A percentile compares a stretch with the other conserved stretches of the same genome.
phyloP scores from a whole-genome alignment of 306 rosid genomes.

The Parietaria judaica region DNA sequence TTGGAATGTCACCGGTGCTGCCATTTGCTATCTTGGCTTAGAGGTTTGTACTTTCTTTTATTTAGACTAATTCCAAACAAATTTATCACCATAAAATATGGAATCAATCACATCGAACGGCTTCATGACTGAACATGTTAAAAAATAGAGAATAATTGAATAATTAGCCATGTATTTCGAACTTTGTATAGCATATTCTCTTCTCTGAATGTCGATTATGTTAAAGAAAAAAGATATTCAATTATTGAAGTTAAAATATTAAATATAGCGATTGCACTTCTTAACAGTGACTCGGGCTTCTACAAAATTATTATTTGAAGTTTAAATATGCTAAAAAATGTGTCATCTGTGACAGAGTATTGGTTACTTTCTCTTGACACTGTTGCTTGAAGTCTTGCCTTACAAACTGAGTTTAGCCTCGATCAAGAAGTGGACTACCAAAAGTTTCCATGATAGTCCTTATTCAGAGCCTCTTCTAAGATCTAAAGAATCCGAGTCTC shows the following conservation, averaged over 20 bases:
- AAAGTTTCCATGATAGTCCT: constrained; percentile 25
- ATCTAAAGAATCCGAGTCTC: constrained; percentile 31
- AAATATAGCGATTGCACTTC: background rate
- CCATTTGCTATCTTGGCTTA: constrained; percentile 81
- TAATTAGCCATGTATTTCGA: too few relatives aligned
- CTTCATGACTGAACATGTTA: background rate
- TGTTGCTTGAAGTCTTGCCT: constrained; percentile 65
- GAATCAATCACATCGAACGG: background rate
- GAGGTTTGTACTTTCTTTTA: constrained; percentile 40
- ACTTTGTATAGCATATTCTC: background rate
- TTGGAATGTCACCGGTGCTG: constrained; percentile 94
- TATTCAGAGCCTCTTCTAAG: constrained; percentile 60
- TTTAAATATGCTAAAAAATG: constrained; percentile 8
- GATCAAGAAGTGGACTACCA: constrained; percentile 44
- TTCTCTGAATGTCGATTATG: background rate
- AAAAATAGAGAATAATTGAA: too few relatives aligned
- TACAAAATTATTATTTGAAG: background rate
- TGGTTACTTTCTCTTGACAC: constrained; percentile 65
- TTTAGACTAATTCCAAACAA: constrained; percentile 3
- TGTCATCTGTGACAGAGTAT: constrained; percentile 52
- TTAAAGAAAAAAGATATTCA: background rate
- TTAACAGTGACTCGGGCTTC: background rate
- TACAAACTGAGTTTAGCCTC: constrained; percentile 39
- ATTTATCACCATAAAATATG: constrained; percentile 15
- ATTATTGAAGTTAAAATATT: background rate